Percentiles rank a stretch among this genome's conserved stretches.
Conservation (phyloP, 768 basidiomycete genomes). For the Termitomyces titanicus region DNA sequence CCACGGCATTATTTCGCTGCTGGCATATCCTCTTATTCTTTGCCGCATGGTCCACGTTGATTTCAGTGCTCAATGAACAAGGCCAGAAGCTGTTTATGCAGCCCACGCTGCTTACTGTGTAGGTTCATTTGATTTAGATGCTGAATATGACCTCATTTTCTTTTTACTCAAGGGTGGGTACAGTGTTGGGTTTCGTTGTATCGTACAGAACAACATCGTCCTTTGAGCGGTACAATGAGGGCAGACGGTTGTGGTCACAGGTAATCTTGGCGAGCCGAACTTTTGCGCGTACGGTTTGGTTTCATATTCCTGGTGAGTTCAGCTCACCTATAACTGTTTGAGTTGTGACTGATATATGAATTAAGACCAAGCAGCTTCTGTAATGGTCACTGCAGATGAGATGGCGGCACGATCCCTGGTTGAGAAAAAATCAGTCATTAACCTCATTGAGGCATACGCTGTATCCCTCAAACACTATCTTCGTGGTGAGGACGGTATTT, state of each 20-base stretch:
- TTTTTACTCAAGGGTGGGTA: slow-evolving; percentile 45
- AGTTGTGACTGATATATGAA: background rate
- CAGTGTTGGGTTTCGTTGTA: slow-evolving; percentile 72
- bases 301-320: slow-evolving; percentile 55
- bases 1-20: slow-evolving; percentile 49
- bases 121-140: slow-evolving; percentile 28
- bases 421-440: slow-evolving; percentile 68
- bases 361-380: slow-evolving; percentile 20
- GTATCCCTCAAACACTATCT: slow-evolving; percentile 71
- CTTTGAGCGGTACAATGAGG: slow-evolving; percentile 77
- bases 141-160: background rate
- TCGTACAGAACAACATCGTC: slow-evolving; percentile 70
- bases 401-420: slow-evolving; percentile 46
- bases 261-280: slow-evolving; percentile 57
- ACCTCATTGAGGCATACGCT: slow-evolving; percentile 61
- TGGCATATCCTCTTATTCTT: slow-evolving; percentile 71
- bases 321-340: background rate
- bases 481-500: slow-evolving; percentile 52
- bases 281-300: slow-evolving; percentile 62
- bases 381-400: slow-evolving; percentile 21
- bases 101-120: slow-evolving; percentile 64
- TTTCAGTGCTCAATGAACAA: slow-evolving; percentile 49
- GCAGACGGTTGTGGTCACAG: slow-evolving; percentile 63
- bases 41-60: slow-evolving; percentile 54
- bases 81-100: slow-evolving; percentile 40